Base-by-base conservation (phyloP, 768 basidiomycete genomes). In the Pleurotus citrinopileatus region DNA sequence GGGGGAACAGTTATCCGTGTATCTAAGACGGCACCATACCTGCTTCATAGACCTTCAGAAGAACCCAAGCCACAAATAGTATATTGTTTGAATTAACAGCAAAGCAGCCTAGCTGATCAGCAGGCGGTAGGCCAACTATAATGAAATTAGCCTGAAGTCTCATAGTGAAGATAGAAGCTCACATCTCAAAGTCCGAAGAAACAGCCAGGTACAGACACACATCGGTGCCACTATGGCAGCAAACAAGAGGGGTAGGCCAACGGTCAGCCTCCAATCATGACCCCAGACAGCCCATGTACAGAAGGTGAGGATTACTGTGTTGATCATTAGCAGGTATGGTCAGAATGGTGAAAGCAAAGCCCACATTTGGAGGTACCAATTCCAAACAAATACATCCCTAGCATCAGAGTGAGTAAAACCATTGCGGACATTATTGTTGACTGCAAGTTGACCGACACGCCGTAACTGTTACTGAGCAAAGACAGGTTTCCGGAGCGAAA, bases 231-330 rank as follows among this genome's bases (percentile, higher is more conserved):
- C 57, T 25, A 42, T 32, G 38, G 36, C 42, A 13, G 48, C 2
- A 32, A 55, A 60, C 17, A 58, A 53, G 2, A 55, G 2, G 9
- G 57, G 28, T 15, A 60, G 29, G 26, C 17, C 42, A 22, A 57
- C 46, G 5, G 42, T 42, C 4, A 58, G 23, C 29, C 44, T 45
- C 6, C 8, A 32, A 42, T 55, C 54, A 28, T 44, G 42, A 9
- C 51, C 28, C 57, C 59, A 60, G n/a, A 60, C 29, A 15, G 48
- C 50, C 61, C 57, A 58, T 17, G 40, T 58, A 19, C 57, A 44
- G 38, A 60, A 48, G 22, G 53, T 50, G 2, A 62, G 48, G 48
- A 62, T 42, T 29, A 58, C 61, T 62, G 26, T 15, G 20, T 5
- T 13, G 17, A 3, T 28, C 2, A 32, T 56, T 12, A 55, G 22